Evolutionary conservation across 1,284 basidiomycete genomes (phyloP).

Genomic region (Boletus sp.): DNA sequence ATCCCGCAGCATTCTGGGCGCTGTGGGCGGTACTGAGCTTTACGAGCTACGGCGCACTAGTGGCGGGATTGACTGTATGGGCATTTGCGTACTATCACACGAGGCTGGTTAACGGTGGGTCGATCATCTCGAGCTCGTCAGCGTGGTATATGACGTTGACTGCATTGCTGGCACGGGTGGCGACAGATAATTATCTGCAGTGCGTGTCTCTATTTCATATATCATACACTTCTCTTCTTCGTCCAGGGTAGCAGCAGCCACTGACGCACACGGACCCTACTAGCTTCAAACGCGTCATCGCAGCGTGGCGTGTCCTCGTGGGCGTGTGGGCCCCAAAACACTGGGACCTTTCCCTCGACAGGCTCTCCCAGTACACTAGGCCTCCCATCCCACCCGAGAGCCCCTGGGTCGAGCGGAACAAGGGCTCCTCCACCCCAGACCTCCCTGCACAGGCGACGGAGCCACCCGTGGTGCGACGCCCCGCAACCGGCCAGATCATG

Average conservation of each 20-base stretch:
- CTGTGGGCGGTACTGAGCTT: conserved; percentile 79
- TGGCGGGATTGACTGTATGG: conserved; percentile 57
- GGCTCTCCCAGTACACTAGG: conserved; percentile 71
- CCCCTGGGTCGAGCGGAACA: conserved; percentile 58
- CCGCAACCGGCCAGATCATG: conserved; percentile 77
- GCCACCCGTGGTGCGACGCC: conserved; percentile 44
- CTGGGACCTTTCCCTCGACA: conserved; percentile 70
- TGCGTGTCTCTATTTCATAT: conserved; percentile 38
- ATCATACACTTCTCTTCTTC: conserved; percentile 7
- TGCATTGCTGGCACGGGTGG: conserved; percentile 4
- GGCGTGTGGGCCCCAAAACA: conserved; percentile 84
- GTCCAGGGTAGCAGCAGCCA: conserved; percentile 15
- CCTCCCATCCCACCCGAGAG: conserved; percentile 62
- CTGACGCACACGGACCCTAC: conserved; percentile 20
- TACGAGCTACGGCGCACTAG: conserved; percentile 51
- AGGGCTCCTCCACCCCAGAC: conserved; percentile 32
- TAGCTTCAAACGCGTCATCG: conserved; percentile 76
- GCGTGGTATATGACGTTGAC: conserved; percentile 24
- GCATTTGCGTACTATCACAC: conserved; percentile 80
- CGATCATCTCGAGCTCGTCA: conserved; percentile 17
- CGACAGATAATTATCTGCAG: conserved; percentile 76
- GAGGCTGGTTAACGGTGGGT: conserved; percentile 68
- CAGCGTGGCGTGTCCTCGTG: conserved; percentile 86
- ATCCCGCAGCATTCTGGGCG: conserved; percentile 76
- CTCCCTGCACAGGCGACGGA: conserved; percentile 31